Conservation (phyloP, 345 rosid genomes). For the Gossypium raimondii region DNA sequence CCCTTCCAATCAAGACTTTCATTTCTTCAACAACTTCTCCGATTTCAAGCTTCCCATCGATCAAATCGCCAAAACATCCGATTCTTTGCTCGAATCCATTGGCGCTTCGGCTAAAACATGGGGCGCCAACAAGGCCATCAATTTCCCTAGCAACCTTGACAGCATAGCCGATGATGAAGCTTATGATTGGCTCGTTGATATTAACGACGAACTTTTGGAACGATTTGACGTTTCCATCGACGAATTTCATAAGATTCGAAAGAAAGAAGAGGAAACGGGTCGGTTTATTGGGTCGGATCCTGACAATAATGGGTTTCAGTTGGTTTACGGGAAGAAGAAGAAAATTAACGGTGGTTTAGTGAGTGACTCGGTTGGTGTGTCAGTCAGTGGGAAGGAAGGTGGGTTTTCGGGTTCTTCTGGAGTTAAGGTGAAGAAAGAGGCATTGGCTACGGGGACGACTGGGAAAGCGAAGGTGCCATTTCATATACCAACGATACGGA, state of each 20-base stretch:
- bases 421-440: constrained; percentile 52
- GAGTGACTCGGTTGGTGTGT: constrained; percentile 14
- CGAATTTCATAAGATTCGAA: constrained; percentile 41
- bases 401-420: constrained; percentile 21
- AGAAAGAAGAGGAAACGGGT: constrained; percentile 48
- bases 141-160: constrained; percentile 32
- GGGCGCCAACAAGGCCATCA: constrained; percentile 23
- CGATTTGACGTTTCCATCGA: constrained; percentile 55
- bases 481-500: constrained; percentile 61
- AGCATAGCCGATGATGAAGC: constrained; percentile 43
- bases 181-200: constrained; percentile 65
- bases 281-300: constrained; percentile 19
- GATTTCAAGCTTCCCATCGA: constrained; percentile 61
- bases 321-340: constrained; percentile 68
- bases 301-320: constrained; percentile 56
- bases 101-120: constrained; percentile 40
- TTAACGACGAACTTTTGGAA: constrained; percentile 70
- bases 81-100: constrained; percentile 47
- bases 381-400: constrained; percentile 18
- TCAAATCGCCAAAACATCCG: constrained; percentile 41
- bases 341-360: constrained; percentile 20
- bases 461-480: constrained; percentile 62
- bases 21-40: constrained; percentile 73
- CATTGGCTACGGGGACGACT: constrained; percentile 33
- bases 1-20: constrained; percentile 71